Evolutionary conservation across 1,139 yeast genomes (phyloP), one percentile per base, ranked within the genome.

Genomic region (Hanseniaspora uvarum): DNA sequence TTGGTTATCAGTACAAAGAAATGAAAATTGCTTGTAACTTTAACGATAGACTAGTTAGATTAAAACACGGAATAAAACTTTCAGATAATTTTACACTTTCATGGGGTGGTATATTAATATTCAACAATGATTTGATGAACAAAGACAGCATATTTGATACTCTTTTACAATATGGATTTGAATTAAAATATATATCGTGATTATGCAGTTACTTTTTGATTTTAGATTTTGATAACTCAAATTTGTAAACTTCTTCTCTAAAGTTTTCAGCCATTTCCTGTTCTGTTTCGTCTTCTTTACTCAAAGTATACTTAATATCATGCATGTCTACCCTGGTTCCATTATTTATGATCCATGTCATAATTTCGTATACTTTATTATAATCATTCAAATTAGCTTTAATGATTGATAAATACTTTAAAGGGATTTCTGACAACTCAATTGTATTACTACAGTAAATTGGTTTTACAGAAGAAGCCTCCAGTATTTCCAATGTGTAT

Each of bases 1-100:
- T 94, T 36, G 98, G 98, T 81, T 86, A 62, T 96, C 92, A 63
- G 65, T 92, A 28, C 87, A 92, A 81, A 78, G 40, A 46, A 21
- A 21, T 45, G 26, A 70, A 56, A 59, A 65, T 58, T 53, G 64
- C 23, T 55, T 52, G 18, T 53, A 58, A 10, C 56, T 56, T 28
- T 52, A 55, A 19, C 45, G 55, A 44, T 23, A 56, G n/a, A 55
- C 57, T 52, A 59, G 39, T 52, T 30, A 47, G 58, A 45, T 46
- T 58, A 31, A 50, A 54, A 47, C 53, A 44, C 50, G 53, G 51
- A 18, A 34, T 11, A 33, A 55, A 28, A 5, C 26, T 33, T 14
- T 51, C n/a, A 36, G 48, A 50, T 34, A 52, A 28, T 57, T 61
- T 36, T 64, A 63, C 48, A 69, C 68, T 10, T 67, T 68, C 33